Percentiles rank a stretch among this genome's conserved stretches.
Evolutionary conservation across 176 grass and related monocot genomes (phyloP).

Genomic region (Puccinellia tenuiflora): DNA sequence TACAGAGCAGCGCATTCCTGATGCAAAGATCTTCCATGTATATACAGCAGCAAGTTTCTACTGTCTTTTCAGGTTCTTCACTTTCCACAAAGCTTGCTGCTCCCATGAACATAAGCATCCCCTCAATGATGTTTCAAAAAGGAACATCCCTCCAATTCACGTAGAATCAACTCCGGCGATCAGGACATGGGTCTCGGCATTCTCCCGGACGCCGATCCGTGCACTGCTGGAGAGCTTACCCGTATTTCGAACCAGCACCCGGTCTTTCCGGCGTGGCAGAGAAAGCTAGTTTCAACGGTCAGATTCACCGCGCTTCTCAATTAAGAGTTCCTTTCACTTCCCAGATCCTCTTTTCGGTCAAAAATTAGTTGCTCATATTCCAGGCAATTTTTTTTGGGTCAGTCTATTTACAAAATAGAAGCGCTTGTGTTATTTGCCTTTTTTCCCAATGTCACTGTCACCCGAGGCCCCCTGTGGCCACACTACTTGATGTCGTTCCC

Average conservation of each 20-base stretch:
- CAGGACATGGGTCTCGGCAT: background rate
- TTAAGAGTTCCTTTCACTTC: background rate
- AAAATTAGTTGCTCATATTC: slow-evolving; percentile 37
- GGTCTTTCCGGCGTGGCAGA: background rate
- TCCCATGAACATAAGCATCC: background rate
- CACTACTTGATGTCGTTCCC: background rate
- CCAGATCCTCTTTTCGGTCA: slow-evolving; percentile 24
- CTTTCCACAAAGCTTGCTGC: slow-evolving; percentile 8
- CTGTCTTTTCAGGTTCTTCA: background rate
- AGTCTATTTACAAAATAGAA: slow-evolving; percentile 57
- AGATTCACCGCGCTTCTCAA: background rate
- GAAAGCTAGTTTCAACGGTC: background rate
- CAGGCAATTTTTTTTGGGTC: slow-evolving; percentile 38
- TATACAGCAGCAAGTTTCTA: slow-evolving; percentile 14
- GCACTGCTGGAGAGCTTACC: background rate
- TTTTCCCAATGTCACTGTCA: slow-evolving; percentile 4
- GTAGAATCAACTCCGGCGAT: background rate
- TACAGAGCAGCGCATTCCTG: slow-evolving; percentile 23
- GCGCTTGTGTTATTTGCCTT: slow-evolving; percentile 20
- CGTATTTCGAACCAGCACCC: background rate
- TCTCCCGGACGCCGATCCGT: background rate
- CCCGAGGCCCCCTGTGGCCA: background rate
- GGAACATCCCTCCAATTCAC: background rate
- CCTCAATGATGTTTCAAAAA: background rate
- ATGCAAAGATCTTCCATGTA: background rate